Evolutionary conservation across 495 filamentous ascomycete genomes (phyloP).

Genomic region (Patellaria atrata): DNA sequence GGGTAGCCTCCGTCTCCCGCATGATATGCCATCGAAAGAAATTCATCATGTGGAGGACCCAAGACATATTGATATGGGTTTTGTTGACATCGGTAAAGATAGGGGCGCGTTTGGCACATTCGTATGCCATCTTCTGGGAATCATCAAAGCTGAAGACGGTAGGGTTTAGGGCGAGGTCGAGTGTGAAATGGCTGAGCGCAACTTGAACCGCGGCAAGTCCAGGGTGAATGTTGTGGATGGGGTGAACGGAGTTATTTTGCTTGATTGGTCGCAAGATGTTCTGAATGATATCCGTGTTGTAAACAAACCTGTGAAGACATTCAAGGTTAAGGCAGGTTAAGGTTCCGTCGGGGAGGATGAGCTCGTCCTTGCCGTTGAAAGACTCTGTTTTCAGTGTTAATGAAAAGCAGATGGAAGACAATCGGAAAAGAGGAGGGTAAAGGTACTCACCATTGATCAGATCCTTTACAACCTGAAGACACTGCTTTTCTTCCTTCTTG

Average conservation of each 20-base stretch:
- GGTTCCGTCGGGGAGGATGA: constrained; percentile 5
- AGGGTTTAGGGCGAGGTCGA: constrained; percentile 6
- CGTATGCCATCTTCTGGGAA: constrained; percentile 22
- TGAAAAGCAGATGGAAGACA: not conserved
- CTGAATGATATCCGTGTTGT: constrained; percentile 7
- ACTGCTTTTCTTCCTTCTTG: constrained; percentile 6
- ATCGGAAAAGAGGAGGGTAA: not conserved
- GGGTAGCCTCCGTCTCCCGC: constrained; percentile 11
- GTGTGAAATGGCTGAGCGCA: constrained; percentile 18
- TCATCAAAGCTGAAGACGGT: constrained; percentile 16
- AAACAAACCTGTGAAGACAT: constrained; percentile 7
- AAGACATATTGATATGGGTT: constrained; percentile 21
- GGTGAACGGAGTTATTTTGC: not conserved
- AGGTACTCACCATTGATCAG: constrained; percentile 20
- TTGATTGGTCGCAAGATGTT: constrained; percentile 1
- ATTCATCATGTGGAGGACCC: constrained; percentile 23
- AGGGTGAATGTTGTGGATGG: constrained; percentile 4
- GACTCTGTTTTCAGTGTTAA: constrained; percentile 9
- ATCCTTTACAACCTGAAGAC: constrained; percentile 18
- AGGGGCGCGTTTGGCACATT: constrained; percentile 4
- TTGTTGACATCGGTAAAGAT: constrained; percentile 20
- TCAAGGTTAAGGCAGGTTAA: constrained; percentile 10
- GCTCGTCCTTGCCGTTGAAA: constrained; percentile 4
- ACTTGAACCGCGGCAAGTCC: constrained; percentile 19
- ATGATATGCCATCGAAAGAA: constrained; percentile 29